Percentiles rank a stretch among this genome's conserved stretches.
Conservation (phyloP, 2,329 filamentous ascomycete genomes). For the Fusarium floridanum region DNA sequence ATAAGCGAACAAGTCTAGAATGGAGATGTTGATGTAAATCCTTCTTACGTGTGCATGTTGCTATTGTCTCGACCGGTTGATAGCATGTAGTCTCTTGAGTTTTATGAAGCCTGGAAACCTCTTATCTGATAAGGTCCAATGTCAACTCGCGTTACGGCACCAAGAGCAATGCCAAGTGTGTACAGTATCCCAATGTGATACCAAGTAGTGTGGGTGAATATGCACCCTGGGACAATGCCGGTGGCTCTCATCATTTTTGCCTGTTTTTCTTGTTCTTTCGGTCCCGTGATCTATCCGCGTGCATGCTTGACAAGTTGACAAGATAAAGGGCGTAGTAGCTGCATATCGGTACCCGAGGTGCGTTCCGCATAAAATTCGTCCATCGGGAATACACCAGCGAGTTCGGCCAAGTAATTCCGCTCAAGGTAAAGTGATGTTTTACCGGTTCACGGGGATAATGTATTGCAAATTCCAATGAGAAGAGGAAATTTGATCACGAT, state of each 20-base stretch:
- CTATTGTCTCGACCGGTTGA: not conserved
- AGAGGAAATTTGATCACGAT: fast-evolving
- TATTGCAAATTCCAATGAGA: not conserved
- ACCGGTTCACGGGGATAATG: not conserved
- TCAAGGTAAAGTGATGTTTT: not conserved
- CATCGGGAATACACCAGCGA: not conserved
- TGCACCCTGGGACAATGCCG: not conserved
- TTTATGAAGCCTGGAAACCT: no score
- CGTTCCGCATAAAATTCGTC: constrained; percentile 1
- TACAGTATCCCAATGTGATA: not conserved
- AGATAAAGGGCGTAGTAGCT: constrained; percentile 1
- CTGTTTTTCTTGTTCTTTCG: not conserved
- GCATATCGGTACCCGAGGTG: not conserved
- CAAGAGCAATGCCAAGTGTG: not conserved
- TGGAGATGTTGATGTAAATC: not conserved
- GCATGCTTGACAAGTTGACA: not conserved
- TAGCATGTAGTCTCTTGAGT: not conserved
- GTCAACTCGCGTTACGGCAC: not conserved
- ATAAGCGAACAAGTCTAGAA: not conserved
- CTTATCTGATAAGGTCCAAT: not conserved
- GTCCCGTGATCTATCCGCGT: not conserved
- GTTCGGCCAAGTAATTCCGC: not conserved
- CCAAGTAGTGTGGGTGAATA: no score
- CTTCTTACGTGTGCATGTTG: not conserved
- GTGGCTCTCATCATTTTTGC: not conserved